phyloP scores from a whole-genome alignment of 73 alveolate genomes.

The Paramecium octaurelia region DNA sequence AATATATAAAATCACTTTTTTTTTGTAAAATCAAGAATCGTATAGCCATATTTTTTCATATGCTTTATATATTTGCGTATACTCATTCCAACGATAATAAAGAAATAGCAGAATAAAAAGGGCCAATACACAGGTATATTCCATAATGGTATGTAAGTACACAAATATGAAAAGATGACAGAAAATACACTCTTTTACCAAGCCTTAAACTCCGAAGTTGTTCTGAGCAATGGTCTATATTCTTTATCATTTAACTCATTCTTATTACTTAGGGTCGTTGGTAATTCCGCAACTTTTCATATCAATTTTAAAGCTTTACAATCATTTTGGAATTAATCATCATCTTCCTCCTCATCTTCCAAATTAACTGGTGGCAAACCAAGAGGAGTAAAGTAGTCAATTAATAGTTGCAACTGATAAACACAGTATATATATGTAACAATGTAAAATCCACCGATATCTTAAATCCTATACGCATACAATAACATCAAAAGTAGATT shows the following conservation, averaged over 20 bases:
- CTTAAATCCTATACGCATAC: background rate
- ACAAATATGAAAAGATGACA: background rate
- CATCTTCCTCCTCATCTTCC: constrained; percentile 40
- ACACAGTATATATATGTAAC: background rate
- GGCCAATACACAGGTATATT: constrained; percentile 36
- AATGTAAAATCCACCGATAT: constrained; percentile 2
- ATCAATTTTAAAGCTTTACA: background rate
- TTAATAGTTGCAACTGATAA: background rate
- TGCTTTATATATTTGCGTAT: background rate
- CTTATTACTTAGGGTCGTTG: constrained; percentile 10
- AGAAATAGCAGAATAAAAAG: background rate
- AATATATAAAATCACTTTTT: background rate
- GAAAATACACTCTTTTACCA: constrained; percentile 1
- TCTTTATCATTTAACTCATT: background rate
- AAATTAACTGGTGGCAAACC: constrained; percentile 20
- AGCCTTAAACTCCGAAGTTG: background rate
- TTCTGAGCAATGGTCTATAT: background rate
- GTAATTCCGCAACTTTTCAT: constrained; percentile 17
- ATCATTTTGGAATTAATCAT: constrained; percentile 17
- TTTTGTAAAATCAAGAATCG: background rate
- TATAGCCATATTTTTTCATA: background rate
- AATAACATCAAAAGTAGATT: background rate
- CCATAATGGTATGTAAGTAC: background rate
- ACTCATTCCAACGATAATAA: background rate
- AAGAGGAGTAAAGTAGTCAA: constrained; percentile 31